Base-by-base conservation (phyloP, 495 filamentous ascomycete genomes). In the Cercophora sp. region DNA sequence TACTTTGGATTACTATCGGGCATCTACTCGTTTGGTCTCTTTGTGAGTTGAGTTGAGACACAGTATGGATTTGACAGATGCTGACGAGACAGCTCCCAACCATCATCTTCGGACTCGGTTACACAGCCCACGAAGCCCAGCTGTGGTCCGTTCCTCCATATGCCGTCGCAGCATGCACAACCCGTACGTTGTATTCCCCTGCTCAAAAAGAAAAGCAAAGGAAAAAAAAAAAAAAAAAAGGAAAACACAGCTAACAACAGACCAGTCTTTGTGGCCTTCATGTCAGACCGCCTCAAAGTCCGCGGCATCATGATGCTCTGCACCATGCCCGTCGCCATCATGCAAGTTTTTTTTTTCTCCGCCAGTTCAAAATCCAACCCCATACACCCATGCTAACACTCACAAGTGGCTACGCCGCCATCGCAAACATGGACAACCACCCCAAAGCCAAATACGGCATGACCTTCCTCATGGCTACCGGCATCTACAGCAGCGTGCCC, bases 401-500 rank as follows among this genome's bases (percentile, higher is more conserved):
- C n/a, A n/a, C n/a, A n/a, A n/a, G n/a, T n/a, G 86, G 86, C 1
- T 89, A 87, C 55, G 83, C 81, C 24, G 79, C 89, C n/a, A 80
- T 90, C 9, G 58, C 54, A 19, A 57, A 61, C 40, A 19, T 54
- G 19, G 45, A 51, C 37, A 85, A 72, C 15, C 73, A 78, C 13
- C 71, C 82, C 3, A 80, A 78, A 15, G 81, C 89, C 19, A 84
- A 84, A 49, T 92, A 90, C 61, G 70, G 83, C 23, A 87, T 88
- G 57, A 89, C 85, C 3, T 84, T 90, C 61, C 76, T 92, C 48
- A 85, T 85, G 58, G 70, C 73, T 22, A 73, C 68, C 2, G 89
- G 89, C 22, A 83, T 94, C 57, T 94, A 91, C 64, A 87, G 87
- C 6, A 79, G 80, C 26, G 83, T 87, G 10, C 87, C 87, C 1